Conservation (phyloP, 179 eudicot species). For the Beta macrorhiza region DNA sequence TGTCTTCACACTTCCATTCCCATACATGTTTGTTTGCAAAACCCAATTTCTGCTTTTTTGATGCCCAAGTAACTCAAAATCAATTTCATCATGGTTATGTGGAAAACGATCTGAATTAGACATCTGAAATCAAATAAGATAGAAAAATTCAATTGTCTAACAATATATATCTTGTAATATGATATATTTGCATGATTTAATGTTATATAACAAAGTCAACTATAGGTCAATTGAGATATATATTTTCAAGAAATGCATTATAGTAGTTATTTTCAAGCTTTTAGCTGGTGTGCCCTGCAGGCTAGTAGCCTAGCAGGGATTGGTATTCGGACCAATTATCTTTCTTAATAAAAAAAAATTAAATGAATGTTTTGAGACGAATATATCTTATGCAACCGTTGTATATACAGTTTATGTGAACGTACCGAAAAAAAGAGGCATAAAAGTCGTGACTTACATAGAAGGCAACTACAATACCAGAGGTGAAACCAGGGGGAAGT, state of each 20-base stretch:
- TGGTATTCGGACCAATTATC: no score
- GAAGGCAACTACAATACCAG: conserved; percentile 90
- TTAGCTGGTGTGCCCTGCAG: no score
- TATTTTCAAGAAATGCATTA: no score
- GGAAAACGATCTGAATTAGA: conserved; percentile 67
- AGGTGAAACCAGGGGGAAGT: conserved; percentile 79
- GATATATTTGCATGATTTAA: no score
- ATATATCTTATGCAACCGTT: neutral
- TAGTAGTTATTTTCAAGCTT: no score
- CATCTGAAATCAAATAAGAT: conserved; percentile 39
- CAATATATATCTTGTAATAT: no score
- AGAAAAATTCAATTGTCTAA: neutral
- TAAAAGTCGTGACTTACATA: conserved; percentile 51
- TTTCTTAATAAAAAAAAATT: no score
- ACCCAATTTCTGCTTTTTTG: conserved; percentile 75
- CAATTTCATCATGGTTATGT: conserved; percentile 87
- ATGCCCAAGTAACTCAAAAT: conserved; percentile 86
- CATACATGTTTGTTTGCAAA: conserved; percentile 83
- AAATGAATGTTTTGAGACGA: no score
- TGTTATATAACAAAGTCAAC: no score
- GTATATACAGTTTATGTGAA: neutral
- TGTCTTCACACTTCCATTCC: conserved; percentile 76
- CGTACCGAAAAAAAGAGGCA: no score
- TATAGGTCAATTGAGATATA: no score
- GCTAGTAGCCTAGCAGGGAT: no score